Evolutionary conservation across 352 stramenopile genomes (phyloP), one percentile per base, ranked within the genome.

Genomic region (Pythium oligandrum): DNA sequence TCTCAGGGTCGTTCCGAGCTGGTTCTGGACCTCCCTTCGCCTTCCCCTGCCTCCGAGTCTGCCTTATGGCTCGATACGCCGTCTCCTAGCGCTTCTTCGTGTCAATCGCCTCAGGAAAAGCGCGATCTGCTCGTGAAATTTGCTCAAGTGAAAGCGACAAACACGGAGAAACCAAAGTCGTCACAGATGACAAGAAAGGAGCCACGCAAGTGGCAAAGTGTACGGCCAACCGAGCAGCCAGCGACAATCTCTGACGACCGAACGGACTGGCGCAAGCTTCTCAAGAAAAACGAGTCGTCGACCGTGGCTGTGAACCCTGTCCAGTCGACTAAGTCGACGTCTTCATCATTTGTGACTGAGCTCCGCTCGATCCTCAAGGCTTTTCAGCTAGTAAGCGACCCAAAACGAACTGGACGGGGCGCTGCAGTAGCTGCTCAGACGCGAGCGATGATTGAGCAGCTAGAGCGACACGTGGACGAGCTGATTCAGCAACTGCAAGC

Each of bases 251-350:
- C 74, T 11, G 77, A 88, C 32, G 77, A 88, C 30, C 63, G 63
- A 4, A 88, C 77, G 1, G 77, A 88, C 53, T 88, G 77, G 77
- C 64, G 63, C 39, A 88, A 88, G 34, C 47, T 85, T 38, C 66
- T 88, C 9, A 88, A 88, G 48, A 57, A 72, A 2, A 53, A 50
- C 26, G 39, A 40, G 34, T 26, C 17, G 17, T 26, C 17, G 17
- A 26, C 17, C 17, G 17, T 26, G 17, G 17, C 17, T 26, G 17
- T 26, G 17, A 26, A 26, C 17, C 17, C 17, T 26, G 17, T 26
- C 17, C 17, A 26, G 17, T 26, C 17, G 17, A 26, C 17, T 26
- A 26, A 26, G 17, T 26, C 17, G 17, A 26, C 17, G 17, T 26
- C 17, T 26, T 26, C 17, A 26, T 26, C 52, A 0, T 83, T 87